Conservation (phyloP, 768 basidiomycete genomes). For the Serendipita sp. region DNA sequence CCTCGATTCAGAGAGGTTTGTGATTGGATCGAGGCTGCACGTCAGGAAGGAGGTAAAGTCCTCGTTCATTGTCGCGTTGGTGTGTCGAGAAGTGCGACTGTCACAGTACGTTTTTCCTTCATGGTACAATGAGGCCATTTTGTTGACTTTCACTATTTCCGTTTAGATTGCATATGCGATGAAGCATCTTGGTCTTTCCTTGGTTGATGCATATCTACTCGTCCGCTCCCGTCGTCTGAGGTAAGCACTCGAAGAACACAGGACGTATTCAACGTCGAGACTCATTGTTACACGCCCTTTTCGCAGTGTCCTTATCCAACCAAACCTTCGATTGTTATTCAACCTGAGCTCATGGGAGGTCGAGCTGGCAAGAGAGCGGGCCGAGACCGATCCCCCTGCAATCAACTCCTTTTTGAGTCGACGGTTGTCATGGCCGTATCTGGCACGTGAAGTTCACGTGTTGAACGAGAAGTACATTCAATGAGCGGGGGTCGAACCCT, state of each 20-base stretch:
- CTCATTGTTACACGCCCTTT: background rate
- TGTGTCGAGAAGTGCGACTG: constrained; percentile 87
- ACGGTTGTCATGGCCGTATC: constrained; percentile 68
- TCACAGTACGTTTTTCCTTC: constrained; percentile 41
- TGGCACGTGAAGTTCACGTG: constrained; percentile 70
- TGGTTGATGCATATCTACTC: constrained; percentile 88
- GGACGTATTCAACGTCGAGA: background rate
- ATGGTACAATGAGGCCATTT: background rate
- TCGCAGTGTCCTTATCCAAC: constrained; percentile 81
- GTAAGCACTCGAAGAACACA: constrained; percentile 8
- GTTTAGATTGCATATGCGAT: constrained; percentile 86
- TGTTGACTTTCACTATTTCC: background rate
- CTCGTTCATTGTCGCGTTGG: constrained; percentile 98
- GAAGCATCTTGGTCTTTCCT: constrained; percentile 71
- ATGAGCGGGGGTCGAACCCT: constrained; percentile 15
- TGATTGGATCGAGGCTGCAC: constrained; percentile 83
- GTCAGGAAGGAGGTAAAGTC: constrained; percentile 70
- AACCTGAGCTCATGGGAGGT: constrained; percentile 93
- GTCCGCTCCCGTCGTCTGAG: constrained; percentile 79
- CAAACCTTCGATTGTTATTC: constrained; percentile 90
- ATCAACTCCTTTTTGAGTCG: constrained; percentile 28
- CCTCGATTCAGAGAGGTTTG: constrained; percentile 79
- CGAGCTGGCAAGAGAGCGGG: constrained; percentile 62
- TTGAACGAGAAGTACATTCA: constrained; percentile 72
- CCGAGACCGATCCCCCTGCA: constrained; percentile 5